Percentiles rank a stretch among this genome's conserved stretches.
Conservation (phyloP, 306 rosid species). For the Corylus avellana region DNA sequence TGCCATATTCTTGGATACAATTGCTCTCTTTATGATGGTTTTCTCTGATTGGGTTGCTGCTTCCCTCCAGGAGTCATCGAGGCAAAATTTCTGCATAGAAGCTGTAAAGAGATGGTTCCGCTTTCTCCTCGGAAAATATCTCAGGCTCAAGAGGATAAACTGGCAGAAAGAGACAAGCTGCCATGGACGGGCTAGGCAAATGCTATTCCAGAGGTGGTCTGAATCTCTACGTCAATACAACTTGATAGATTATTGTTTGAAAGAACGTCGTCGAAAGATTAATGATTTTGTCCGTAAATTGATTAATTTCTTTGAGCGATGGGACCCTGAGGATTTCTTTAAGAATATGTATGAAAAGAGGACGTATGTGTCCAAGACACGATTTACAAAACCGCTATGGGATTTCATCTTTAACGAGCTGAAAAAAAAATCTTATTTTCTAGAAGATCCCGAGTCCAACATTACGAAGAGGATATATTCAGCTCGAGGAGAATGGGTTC, state of each 20-base stretch:
- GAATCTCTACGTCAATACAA: slow-evolving; percentile 24
- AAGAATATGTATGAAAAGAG: too few relatives aligned
- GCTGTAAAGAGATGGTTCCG: accelerated
- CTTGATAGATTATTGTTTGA: slow-evolving; percentile 11
- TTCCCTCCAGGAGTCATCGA: neutral
- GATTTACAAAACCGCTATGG: neutral
- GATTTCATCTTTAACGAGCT: neutral
- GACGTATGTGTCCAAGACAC: too few relatives aligned
- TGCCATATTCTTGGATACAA: slow-evolving; percentile 35
- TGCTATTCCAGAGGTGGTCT: slow-evolving; percentile 39
- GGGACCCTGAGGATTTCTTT: too few relatives aligned
- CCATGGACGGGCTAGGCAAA: neutral
- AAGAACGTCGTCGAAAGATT: neutral
- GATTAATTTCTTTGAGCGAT: too few relatives aligned
- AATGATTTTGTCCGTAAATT: too few relatives aligned
- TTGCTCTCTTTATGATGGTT: slow-evolving; percentile 19
- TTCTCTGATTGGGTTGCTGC: slow-evolving; percentile 37
- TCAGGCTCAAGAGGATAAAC: slow-evolving; percentile 7
- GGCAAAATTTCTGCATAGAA: too few relatives aligned
- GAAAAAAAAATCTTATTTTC: too few relatives aligned
- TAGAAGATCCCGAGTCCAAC: neutral
- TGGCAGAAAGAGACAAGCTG: neutral
- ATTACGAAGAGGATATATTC: neutral
- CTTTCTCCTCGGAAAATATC: neutral
- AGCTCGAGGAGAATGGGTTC: neutral